phyloP scores from a whole-genome alignment of 176 grass and related monocot species.

The Otatea glauca region DNA sequence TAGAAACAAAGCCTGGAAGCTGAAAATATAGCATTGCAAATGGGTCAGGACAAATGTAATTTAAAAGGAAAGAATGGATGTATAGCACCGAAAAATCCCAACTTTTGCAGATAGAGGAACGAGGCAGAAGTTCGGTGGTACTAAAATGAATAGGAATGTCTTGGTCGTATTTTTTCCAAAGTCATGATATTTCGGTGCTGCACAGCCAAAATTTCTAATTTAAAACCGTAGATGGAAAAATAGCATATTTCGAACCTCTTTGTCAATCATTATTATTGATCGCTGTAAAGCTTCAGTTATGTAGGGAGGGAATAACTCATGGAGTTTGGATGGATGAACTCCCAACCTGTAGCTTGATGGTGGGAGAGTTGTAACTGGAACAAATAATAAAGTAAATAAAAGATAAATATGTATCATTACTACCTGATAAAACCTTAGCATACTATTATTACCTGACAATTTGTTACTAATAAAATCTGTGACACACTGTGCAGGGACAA shows the following conservation, averaged over 20 bases:
- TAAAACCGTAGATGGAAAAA: not conserved
- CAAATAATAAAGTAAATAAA: conserved; percentile 40
- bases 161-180: not conserved
- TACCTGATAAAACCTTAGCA: conserved; percentile 43
- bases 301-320: conserved; percentile 74
- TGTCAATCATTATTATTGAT: conserved; percentile 75
- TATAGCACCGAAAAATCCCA: not conserved
- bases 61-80: not conserved
- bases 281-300: conserved; percentile 87
- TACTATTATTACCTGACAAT: conserved; percentile 68
- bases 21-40: conserved; percentile 50
- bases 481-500: conserved; percentile 84
- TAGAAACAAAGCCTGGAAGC: conserved; percentile 84
- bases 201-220: not conserved
- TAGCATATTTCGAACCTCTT: conserved; percentile 63
- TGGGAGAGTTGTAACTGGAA: conserved; percentile 70
- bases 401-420: conserved; percentile 25
- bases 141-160: not conserved
- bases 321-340: conserved; percentile 75
- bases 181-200: not conserved
- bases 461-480: conserved; percentile 88
- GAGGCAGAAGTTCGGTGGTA: not conserved
- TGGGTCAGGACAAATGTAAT: conserved; percentile 26
- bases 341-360: conserved; percentile 93
- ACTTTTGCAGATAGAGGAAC: not conserved